These are phyloP conservation scores for Coniferiporia weirii DNA, from an alignment of 1,284 basidiomycete species.

Conservation along the genomic window DNA sequence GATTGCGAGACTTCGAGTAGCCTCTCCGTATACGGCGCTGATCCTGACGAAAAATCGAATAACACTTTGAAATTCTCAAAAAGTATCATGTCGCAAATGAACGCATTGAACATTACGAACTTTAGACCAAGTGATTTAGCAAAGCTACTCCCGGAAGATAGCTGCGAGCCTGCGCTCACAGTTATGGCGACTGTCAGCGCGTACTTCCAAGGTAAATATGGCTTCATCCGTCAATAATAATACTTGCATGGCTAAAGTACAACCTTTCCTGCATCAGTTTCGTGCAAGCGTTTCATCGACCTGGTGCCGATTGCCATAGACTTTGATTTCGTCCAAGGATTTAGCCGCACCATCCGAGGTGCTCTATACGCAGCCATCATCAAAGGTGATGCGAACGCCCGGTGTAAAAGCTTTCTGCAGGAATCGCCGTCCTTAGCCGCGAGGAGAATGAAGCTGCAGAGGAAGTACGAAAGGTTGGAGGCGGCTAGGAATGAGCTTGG, in stretches of 20 bases:
- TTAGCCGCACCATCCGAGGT: slow-evolving; percentile 36
- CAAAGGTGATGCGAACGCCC: slow-evolving; percentile 38
- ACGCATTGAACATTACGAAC: slow-evolving; percentile 38
- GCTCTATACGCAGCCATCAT: slow-evolving; percentile 43
- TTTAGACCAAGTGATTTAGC: slow-evolving; percentile 40
- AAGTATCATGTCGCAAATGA: slow-evolving; percentile 6
- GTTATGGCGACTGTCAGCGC: slow-evolving; percentile 71
- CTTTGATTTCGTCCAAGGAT: slow-evolving; percentile 43
- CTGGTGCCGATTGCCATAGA: slow-evolving; percentile 61
- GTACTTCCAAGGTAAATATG: slow-evolving; percentile 59
- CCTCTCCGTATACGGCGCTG: no score
- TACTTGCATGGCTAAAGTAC: background rate
- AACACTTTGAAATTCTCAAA: no score
- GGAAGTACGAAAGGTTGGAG: slow-evolving; percentile 48
- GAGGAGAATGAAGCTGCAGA: slow-evolving; percentile 45
- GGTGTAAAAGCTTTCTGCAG: slow-evolving; percentile 49
- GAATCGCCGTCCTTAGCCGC: slow-evolving; percentile 44
- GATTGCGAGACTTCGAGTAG: background rate
- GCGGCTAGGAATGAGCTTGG: slow-evolving; percentile 46
- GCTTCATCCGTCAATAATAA: background rate
- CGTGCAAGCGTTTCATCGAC: slow-evolving; percentile 65
- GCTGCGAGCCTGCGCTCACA: slow-evolving; percentile 47
- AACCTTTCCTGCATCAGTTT: slow-evolving; percentile 37
- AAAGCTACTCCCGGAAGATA: slow-evolving; percentile 44
- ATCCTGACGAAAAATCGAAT: no score